A percentile compares a stretch with the other conserved stretches of the same genome.
Conservation (phyloP, 225 moss, liverwort and hornwort species). For the Lunularia cruciata region DNA sequence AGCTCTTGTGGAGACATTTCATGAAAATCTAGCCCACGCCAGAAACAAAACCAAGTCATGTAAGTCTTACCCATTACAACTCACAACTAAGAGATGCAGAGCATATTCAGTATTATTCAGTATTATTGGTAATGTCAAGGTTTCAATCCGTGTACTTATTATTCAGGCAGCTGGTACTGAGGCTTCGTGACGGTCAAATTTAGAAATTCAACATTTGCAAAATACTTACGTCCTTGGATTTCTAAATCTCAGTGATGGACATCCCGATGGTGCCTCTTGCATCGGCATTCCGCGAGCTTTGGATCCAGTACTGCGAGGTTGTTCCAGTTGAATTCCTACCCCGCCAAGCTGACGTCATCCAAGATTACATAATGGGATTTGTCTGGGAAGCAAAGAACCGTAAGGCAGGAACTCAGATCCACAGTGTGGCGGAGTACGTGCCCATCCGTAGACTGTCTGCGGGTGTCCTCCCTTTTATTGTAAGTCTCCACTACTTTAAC, state of each 20-base stretch:
- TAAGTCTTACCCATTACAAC: neutral
- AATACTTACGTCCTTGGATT: neutral
- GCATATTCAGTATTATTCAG: no score
- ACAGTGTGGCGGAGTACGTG: neutral
- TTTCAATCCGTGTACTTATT: no score
- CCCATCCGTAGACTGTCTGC: neutral
- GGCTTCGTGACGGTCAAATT: no score
- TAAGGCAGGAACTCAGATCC: neutral
- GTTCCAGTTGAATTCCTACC: neutral
- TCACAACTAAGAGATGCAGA: no score
- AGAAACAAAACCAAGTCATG: constrained; percentile 2
- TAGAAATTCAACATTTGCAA: neutral
- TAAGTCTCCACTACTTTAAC: neutral
- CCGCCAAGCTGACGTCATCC: neutral
- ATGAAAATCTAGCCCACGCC: neutral
- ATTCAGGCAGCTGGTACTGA: no score
- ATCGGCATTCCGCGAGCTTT: neutral
- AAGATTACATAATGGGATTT: neutral
- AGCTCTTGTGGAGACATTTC: neutral
- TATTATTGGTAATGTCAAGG: no score
- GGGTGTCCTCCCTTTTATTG: neutral
- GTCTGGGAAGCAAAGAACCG: neutral
- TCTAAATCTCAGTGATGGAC: neutral
- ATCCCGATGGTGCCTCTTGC: neutral
- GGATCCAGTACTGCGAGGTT: neutral